Evolutionary conservation across 1,284 basidiomycete genomes (phyloP), one percentile per base, ranked within the genome.

Genomic region (Grifola frondosa): DNA sequence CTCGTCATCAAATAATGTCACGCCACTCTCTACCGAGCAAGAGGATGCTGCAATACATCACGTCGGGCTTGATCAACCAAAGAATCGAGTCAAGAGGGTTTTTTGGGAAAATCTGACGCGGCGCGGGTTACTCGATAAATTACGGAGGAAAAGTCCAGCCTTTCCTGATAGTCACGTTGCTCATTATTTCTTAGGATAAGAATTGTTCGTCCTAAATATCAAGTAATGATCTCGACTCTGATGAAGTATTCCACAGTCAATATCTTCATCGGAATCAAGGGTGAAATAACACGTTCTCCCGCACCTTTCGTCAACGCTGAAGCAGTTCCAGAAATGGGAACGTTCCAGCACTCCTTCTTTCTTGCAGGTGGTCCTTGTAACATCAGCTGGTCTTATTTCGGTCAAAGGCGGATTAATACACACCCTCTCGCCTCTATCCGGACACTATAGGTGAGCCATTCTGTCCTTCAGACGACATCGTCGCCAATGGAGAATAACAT

Each of bases 271-370:
- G 84, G 83, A 0, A 83, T 88, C 53, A 88, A 89, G 64, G 66
- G 75, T 74, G 6, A 6, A 9, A 20, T 33, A 16, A 2, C 15
- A 31, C 8, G 25, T 11, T 17, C 33, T 21, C 15, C 12, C 20
- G 30, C 26, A 29, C 11, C 28, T n/a, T 33, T 22, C 2, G 13
- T 26, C 4, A 24, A 35, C n/a, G 13, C 0, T 19, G 17, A 26
- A 11, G 20, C 25, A 69, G 69, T 65, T 43, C 78, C 80, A 12
- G 84, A n/a, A n/a, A n/a, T n/a, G n/a, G n/a, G 84, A 2, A 65
- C 65, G 2, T 88, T 88, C 52, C 85, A 88, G 53, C 85, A 88
- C 59, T 84, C 82, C 0, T 83, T 82, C 0, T 81, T 84, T 56
- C 63, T 78, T 3, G 68, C 71, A 16, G 80, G 80, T 2, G 79